These are phyloP conservation scores for Eucalyptus camaldulensis DNA, from an alignment of 345 rosid species.

Conservation along the genomic window DNA sequence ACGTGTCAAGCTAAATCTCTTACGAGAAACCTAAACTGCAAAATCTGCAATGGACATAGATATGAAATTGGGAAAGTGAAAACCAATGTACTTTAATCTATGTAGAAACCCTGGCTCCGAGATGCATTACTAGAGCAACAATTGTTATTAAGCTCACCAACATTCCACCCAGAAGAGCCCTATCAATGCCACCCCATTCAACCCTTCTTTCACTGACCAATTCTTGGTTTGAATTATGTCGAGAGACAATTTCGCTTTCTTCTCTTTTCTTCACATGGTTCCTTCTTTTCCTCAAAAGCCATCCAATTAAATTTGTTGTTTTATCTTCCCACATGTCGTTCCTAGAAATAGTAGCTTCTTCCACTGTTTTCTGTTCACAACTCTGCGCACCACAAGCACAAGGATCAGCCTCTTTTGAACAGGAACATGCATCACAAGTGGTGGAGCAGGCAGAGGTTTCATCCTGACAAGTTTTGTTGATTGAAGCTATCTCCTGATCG, in stretches of 20 bases:
- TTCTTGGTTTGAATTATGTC: conserved; percentile 13
- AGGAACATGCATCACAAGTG: conserved; percentile 24
- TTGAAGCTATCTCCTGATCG: neutral
- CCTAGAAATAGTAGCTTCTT: neutral
- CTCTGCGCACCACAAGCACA: conserved; percentile 35
- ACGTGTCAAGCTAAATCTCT: neutral
- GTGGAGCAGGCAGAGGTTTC: conserved; percentile 9
- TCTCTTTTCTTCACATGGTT: conserved; percentile 3
- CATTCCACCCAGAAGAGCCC: conserved; percentile 56
- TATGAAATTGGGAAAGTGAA: neutral
- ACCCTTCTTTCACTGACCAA: neutral
- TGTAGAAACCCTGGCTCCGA: conserved; percentile 7
- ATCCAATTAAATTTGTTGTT: conserved; percentile 19
- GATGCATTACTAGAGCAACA: conserved; percentile 27
- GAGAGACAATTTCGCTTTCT: conserved; percentile 1
- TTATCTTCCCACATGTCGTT: conserved; percentile 8
- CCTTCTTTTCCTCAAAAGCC: conserved; percentile 37
- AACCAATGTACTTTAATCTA: neutral
- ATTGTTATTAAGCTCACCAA: conserved; percentile 41
- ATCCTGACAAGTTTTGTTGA: conserved; percentile 3
- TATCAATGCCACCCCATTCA: conserved; percentile 39
- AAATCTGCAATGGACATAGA: neutral
- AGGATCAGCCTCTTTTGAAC: conserved; percentile 21
- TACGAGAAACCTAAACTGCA: neutral
- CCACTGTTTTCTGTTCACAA: conserved; percentile 17